Evolutionary conservation across 495 filamentous ascomycete species (phyloP), one percentile per base, ranked within the genome.

Genomic region (Aspergillus mulundensis): DNA sequence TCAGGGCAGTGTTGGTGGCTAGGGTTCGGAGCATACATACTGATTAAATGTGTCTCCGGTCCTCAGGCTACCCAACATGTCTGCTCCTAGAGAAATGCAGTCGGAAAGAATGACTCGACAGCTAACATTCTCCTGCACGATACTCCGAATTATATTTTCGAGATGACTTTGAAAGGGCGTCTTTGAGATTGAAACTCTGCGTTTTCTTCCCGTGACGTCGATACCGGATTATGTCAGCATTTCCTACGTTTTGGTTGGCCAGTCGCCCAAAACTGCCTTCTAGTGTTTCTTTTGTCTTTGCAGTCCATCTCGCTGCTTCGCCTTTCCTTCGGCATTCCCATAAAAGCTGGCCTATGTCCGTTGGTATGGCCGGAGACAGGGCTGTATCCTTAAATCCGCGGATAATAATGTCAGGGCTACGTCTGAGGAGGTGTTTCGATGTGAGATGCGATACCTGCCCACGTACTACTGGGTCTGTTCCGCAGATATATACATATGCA

Each of bases 131-230:
- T 36, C 25, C 16, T 32, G 25, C 6, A 25, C 12, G 16, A 36
- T n/a, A 36, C 15, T 30, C 21, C n/a, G 20, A 28, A 46, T n/a
- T 25, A 46, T 11, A 21, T 38, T 39, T 24, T 18, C 14, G 28
- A 49, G 46, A 34, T 36, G 42, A 25, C 8, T 15, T 5, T n/a
- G 16, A 39, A 50, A n/a, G 4, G 16, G 2, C 36, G 32, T 41
- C 25, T 40, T 42, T 28, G 36, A 36, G 7, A 21, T 43, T 25
- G 50, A 43, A 53, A 53, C 12, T 53, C 39, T 43, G 50, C 50
- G 12, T 19, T 14, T 18, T 23, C 24, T 39, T 53, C 50, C 50
- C 50, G 50, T 53, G 50, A 53, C 50, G 50, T 53, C 50, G 50
- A 53, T 42, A n/a, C 8, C 11, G 3, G 21, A 25, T 53, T 53